Conservation (phyloP, 1,139 yeast genomes). For the Yamadazyma sp. region DNA sequence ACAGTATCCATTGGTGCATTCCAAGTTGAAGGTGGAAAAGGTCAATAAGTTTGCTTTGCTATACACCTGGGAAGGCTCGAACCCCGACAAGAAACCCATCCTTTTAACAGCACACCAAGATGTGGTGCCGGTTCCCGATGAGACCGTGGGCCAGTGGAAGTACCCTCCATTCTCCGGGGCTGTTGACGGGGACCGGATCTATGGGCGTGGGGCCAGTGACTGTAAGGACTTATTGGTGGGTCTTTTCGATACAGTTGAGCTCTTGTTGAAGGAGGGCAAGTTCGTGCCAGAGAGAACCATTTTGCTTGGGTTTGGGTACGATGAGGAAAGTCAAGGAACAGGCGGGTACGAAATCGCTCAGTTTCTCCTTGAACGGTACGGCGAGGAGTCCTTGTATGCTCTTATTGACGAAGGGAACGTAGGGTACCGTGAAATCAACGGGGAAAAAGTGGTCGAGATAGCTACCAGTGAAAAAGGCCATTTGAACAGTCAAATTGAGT, state of each 20-base stretch:
- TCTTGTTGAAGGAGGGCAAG: constrained; percentile 30
- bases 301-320: constrained; percentile 48
- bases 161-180: constrained; percentile 47
- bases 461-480: constrained; percentile 53
- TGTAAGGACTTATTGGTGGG: constrained; percentile 48
- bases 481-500: constrained; percentile 35
- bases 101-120: constrained; percentile 52
- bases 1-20: constrained; percentile 33
- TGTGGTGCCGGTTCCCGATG: constrained; percentile 49
- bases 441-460: constrained; percentile 53
- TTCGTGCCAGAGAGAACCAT: constrained; percentile 46
- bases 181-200: constrained; percentile 39
- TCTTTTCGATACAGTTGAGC: constrained; percentile 42
- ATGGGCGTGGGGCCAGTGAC: constrained; percentile 50
- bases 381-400: constrained; percentile 41
- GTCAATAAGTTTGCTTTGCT: constrained; percentile 36
- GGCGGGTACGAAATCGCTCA: constrained; percentile 36
- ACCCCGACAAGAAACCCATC: constrained; percentile 34
- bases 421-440: constrained; percentile 36
- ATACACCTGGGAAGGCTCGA: constrained; percentile 39
- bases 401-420: constrained; percentile 49
- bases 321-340: constrained; percentile 46
- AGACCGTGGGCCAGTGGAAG: constrained; percentile 42
- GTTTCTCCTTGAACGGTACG: constrained; percentile 34
- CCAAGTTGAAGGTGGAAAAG: constrained; percentile 30